Evolutionary conservation across 2,329 filamentous ascomycete genomes (phyloP), one percentile per base, ranked within the genome.

Genomic region (Fusarium anthophilum): DNA sequence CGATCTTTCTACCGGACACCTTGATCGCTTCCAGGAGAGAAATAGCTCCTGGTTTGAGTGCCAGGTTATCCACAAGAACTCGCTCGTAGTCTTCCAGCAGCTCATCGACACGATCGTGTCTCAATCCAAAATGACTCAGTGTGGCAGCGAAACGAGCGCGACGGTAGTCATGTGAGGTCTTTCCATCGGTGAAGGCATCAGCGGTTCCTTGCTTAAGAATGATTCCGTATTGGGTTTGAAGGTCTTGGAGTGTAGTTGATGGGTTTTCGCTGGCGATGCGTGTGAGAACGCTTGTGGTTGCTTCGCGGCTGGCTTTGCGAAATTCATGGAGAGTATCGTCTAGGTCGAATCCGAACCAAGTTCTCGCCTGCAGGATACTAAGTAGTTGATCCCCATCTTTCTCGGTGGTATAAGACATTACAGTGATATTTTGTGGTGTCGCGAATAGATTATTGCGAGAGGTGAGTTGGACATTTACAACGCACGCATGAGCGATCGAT

Each of bases 321-420:
- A 86, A 87, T 51, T 85, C 81, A 65, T 87, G 86, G 3, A 87
- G 77, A 0, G 85, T 86, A 70, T 87, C 85, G 63, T 87, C 85
- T 11, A 88, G 81, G 45, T 87, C 86, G 59, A 87, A 87, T 3
- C 82, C 84, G 43, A 85, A 81, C 83, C 85, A 87, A 2, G 59
- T 39, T 63, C 76, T 82, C 2, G 43, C 24, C 13, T 57, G 43
- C 0, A 77, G n/a, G 6, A 30, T 26, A 6, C 4, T 17, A 6
- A 32, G 14, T 4, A 72, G 32, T 12, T 57, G 11, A 3, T 50
- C 8, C 4, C 26, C 26, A 17, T 60, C n/a, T 3, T 13, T 5
- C 0, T 22, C 24, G 3, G 6, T 6, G 4, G 4, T 20, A 15
- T 41, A 20, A 17, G 30, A 9, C 56, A 64, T 72, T n/a, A 9